Base-by-base conservation (phyloP, 179 eudicot species). In the Gypsophila paniculata region DNA sequence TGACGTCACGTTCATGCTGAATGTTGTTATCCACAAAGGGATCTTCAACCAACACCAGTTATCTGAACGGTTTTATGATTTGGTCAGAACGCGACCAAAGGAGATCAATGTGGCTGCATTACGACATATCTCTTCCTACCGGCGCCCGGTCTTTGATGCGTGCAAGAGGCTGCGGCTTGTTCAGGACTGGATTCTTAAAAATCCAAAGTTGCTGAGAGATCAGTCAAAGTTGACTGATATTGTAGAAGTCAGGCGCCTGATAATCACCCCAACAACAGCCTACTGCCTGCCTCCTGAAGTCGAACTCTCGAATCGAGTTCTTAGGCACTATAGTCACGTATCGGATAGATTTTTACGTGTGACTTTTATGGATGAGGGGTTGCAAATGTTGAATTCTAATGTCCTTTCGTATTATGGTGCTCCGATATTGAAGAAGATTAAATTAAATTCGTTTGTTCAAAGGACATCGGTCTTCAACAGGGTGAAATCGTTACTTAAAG, bases 311-410 rank as follows among this genome's bases (percentile, higher is more conserved):
- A 94, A 94, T 57, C 74, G 99, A 54, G 96, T 94, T 49, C 80
- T 94, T 17, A 80, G 99, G 79, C 76, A 87, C 19, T 94, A 91
- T 60, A 84, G 38, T 22, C 77, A 77, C 36, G 83, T 84, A n/a
- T 72, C 96, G 2, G 96, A 94, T 73, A 89, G 97, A n/a, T 94
- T 94, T 82, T 52, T 94, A 13, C 77, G 97, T 38, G 99, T 94
- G 5, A 88, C 96, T 2, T 94, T 94, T 65, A 94, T 88, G 96
- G 99, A 94, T 70, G 97, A 94, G 70, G 99, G 92, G 21, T 80
- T 88, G 90, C 88, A 82, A 65, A 85, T 78, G 14, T 81, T 94
- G 25, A 91, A 91, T 59, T 66, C 79, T 6, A 74, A 75, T 70
- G 92, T 78, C 46, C 86, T 91, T 42, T 77, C 82, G 12, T 91